Evolutionary conservation across 805 yeast species (phyloP), one percentile per base, ranked within the genome.

Genomic region (Yarrowia osloensis): DNA sequence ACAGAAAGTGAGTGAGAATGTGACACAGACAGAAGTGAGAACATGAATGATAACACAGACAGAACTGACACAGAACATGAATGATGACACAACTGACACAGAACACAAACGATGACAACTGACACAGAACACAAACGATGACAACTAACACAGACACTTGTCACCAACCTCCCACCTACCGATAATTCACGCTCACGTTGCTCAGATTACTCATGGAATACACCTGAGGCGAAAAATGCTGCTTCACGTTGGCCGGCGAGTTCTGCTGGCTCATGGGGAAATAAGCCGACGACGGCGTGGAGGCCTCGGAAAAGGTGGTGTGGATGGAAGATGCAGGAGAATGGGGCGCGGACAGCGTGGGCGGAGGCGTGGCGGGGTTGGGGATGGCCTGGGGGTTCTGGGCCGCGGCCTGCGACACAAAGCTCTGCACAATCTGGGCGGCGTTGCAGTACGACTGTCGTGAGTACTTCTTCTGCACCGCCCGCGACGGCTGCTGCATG

Each of bases 381-480:
- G 73, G 74, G 66, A 44, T 57, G 26, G 39, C 26, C 9, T 52
- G 7, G 12, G 44, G 57, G 35, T 69, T 62, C n/a, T 6, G 17
- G 55, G 12, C 31, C 21, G 57, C 40, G 15, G 57, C 57, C 57
- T 50, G 57, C 21, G 40, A 21, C 40, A 77, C 69, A 69, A 73
- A 78, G 40, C 70, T 69, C 40, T 70, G 69, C 21, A 79, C 79
- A 37, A 74, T 69, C 44, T 73, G 74, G 59, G 78, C 70, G 46
- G 75, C 79, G 67, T 77, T 74, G 44, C 71, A 70, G 61, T 70
- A 70, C 26, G 73, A 71, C 66, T 70, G 70, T 61, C 72, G 69
- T 49, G 78, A 72, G 76, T 77, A 79, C 74, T 77, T 81, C 71
- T 80, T 76, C 54, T 70, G 75, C 54, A 81, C 71, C 26, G 77